Evolutionary conservation across 1,139 yeast species (phyloP), one percentile per base, ranked within the genome.

Genomic region (Pichia sp.): DNA sequence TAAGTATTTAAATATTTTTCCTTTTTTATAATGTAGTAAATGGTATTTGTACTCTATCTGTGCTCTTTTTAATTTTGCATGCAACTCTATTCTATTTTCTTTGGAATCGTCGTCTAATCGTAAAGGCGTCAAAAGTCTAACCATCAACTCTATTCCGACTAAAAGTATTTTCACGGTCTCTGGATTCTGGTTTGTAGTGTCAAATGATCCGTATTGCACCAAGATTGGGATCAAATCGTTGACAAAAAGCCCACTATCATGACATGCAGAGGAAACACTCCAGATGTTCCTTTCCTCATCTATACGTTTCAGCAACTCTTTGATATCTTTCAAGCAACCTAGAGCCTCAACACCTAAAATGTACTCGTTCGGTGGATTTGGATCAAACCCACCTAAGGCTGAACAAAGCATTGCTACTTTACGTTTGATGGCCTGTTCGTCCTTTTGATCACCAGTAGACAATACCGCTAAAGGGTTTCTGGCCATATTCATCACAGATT

Each of bases 291-390:
- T 78, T 45, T 77, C 75, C 57, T 89, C 95, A 67, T 93, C 99
- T 51, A 89, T 93, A 0, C 87, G 77, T 61, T 82, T 82, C 54
- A 93, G 79, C 97, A 98, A 92, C 62, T 87, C 77, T 67, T 89
- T 90, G 58, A 93, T 71, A 71, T 93, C 99, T 63, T 88, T 86
- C 41, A 93, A 72, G 70, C 98, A 90, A 0, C 92, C 92, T 57
- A 88, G 72, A 1, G 97, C 97, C 67, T 93, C 98, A 61, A 87
- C 92, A 10, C 99, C 99, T 2, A 92, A 76, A 60, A 81, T 82
- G 65, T 93, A 93, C 0, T 85, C 84, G 2, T 72, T 70, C 1
- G 81, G 52, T 1, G 71, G 69, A 3, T 75, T 73, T 0, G 75
- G 76, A 67, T 89, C 96, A 0, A 81, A 77, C 1, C 96, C 96